Base-by-base conservation (phyloP, 176 grass and related monocot genomes). In the Saccharum officinarum region DNA sequence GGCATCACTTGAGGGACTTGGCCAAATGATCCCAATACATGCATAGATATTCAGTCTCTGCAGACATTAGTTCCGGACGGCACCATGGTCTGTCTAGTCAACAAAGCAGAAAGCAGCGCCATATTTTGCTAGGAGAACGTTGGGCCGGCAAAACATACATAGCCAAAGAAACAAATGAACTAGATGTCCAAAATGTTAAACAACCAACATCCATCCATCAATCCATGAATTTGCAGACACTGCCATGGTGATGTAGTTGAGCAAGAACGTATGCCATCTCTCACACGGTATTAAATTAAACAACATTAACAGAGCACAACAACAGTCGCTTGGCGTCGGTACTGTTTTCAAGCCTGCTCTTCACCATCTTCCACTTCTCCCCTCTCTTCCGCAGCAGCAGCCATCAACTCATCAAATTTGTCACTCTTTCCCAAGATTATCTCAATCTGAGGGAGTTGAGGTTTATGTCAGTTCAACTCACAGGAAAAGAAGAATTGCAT, bases 321-420 rank as follows among this genome's bases (percentile, higher is more conserved):
- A 73, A 59, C 46, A 60, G 3, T 22, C 1, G 49, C 36, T 10
- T 70, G 46, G 39, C 6, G 57, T 59, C 30, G 41, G 26, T 57
- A 54, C 28, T 74, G 4, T 60, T 41, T 77, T 90, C 82, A 95
- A 40, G 71, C 69, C 75, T 94, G 83, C 80, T 89, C 85, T 82
- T 95, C 91, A 3, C 63, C 91, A 39, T 89, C 86, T 80, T 18
- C 87, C 33, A 59, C 89, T 41, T 88, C 92, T 33, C 72, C 72
- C 40, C 85, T 84, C 41, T 95, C 91, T 86, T 92, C 88, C 2
- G 91, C 81, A 17, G 89, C 88, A 20, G 83, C 81, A 4, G 89
- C 97, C 93, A 99, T 99, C 83, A 99, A 25, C 83, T 96, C 93
- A 23, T 99, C 92, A 34, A 99, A 99, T n/a, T 92, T 92, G 1